Conservation (phyloP, 805 yeast species). For the Gaillardinia entomophila region DNA sequence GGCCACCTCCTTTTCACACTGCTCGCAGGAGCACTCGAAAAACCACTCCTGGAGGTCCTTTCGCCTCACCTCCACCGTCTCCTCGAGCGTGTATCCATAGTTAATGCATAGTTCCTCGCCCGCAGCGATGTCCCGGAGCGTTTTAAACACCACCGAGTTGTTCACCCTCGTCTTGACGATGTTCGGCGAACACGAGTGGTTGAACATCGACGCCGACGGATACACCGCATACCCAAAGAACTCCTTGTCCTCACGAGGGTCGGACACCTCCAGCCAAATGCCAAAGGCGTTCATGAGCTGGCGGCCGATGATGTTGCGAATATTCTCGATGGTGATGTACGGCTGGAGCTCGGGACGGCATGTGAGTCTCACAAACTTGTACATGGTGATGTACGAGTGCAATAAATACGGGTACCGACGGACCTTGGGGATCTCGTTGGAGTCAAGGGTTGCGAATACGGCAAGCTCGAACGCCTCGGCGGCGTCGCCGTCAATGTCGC, state of each 20-base stretch:
- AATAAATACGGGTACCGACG: slow-evolving; percentile 42
- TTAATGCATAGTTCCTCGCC: slow-evolving; percentile 55
- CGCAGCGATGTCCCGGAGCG: slow-evolving; percentile 30
- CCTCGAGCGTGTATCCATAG: slow-evolving; percentile 48
- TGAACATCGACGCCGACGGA: slow-evolving; percentile 63
- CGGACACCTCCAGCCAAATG: slow-evolving; percentile 46
- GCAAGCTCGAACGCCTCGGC: slow-evolving; percentile 12
- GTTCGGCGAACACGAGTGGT: slow-evolving; percentile 62
- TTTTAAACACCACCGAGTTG: slow-evolving; percentile 35
- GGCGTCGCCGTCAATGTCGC: slow-evolving; percentile 2
- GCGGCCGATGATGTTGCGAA: slow-evolving; percentile 48
- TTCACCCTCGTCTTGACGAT: slow-evolving; percentile 38
- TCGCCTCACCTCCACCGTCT: slow-evolving; percentile 36
- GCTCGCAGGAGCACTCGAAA: slow-evolving; percentile 48
- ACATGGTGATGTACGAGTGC: slow-evolving; percentile 42
- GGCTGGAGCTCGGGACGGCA: slow-evolving; percentile 30
- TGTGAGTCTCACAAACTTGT: slow-evolving; percentile 39
- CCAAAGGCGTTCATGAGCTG: slow-evolving; percentile 69
- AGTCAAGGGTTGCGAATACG: slow-evolving; percentile 41
- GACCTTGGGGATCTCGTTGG: slow-evolving; percentile 46
- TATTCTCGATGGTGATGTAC: slow-evolving; percentile 27
- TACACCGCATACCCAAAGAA: slow-evolving; percentile 56
- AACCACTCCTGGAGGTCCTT: slow-evolving; percentile 49
- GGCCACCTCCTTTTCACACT: slow-evolving; percentile 29
- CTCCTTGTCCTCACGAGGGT: slow-evolving; percentile 41